A percentile compares a stretch with the other conserved stretches of the same genome.
Conservation (phyloP, 2,329 filamentous ascomycete species). For the Fusarium lyarnte region DNA sequence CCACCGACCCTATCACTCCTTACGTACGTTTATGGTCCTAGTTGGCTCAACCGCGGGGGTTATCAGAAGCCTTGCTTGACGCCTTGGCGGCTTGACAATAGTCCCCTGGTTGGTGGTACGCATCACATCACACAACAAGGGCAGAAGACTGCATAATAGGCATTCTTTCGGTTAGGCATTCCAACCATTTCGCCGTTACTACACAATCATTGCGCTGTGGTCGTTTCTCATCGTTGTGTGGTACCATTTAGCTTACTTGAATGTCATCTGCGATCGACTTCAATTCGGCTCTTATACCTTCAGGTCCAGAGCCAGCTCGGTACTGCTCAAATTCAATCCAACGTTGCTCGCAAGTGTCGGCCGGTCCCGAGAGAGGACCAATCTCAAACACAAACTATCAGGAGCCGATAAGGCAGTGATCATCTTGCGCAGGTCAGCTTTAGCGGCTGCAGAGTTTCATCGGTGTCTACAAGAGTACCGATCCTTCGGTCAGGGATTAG, state of each 20-base stretch:
- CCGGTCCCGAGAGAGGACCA: slow-evolving; percentile 37
- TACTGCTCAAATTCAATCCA: slow-evolving; percentile 34
- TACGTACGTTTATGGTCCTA: slow-evolving; percentile 7
- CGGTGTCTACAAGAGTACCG: slow-evolving; percentile 36
- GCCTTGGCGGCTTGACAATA: slow-evolving; percentile 10
- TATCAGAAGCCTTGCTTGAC: slow-evolving; percentile 5
- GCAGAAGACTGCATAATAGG: background rate
- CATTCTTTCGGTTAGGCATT: background rate
- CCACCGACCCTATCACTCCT: background rate
- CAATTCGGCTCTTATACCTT: slow-evolving; percentile 18
- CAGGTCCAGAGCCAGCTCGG: slow-evolving; percentile 14
- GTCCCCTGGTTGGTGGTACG: slow-evolving; percentile 9
- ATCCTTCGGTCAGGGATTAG: slow-evolving; percentile 39
- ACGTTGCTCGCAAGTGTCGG: slow-evolving; percentile 33
- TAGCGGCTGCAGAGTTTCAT: slow-evolving; percentile 37
- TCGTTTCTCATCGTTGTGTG: background rate
- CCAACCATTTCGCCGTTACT: background rate
- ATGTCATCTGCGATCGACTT: background rate
- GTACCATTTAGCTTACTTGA: background rate
- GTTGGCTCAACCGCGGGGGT: background rate
- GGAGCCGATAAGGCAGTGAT: slow-evolving; percentile 39
- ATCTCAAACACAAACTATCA: slow-evolving; percentile 20
- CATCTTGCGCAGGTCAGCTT: slow-evolving; percentile 28
- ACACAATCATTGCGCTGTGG: background rate
- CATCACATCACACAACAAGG: slow-evolving; percentile 10